phyloP scores from a whole-genome alignment of 1,284 basidiomycete species.

The Trametes hirsuta region DNA sequence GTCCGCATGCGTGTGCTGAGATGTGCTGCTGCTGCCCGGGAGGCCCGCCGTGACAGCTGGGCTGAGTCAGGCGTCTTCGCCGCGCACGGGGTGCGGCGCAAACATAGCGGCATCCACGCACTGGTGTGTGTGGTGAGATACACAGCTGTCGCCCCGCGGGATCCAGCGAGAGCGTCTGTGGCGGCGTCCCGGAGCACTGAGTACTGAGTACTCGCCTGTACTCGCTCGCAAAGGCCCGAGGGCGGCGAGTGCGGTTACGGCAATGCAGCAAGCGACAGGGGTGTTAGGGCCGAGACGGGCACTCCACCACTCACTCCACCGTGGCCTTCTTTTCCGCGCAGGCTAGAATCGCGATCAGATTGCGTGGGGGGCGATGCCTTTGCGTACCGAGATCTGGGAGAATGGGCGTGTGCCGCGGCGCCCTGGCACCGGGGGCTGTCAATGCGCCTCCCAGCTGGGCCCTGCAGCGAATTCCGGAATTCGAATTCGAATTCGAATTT shows the following conservation, averaged over 20 bases:
- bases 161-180: too few relatives aligned
- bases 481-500: background rate
- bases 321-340: background rate
- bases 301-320: background rate
- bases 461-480: background rate
- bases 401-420: too few relatives aligned
- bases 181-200: too few relatives aligned
- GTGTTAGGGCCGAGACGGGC: background rate
- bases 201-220: too few relatives aligned
- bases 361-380: background rate
- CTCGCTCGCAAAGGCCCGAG: too few relatives aligned
- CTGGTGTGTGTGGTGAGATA: too few relatives aligned
- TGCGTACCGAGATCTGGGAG: slow-evolving; percentile 1
- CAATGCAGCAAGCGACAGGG: background rate
- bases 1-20: too few relatives aligned
- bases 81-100: background rate
- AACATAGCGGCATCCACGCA: too few relatives aligned
- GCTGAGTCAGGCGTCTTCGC: background rate
- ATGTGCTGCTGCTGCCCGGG: background rate
- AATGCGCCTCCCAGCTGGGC: too few relatives aligned
- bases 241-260: background rate
- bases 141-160: too few relatives aligned
- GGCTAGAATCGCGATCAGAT: slow-evolving; percentile 11
- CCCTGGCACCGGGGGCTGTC: too few relatives aligned
- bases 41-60: background rate